Evolutionary conservation across 768 basidiomycete species (phyloP), one percentile per base, ranked within the genome.

Genomic region (Amanita molliuscula): DNA sequence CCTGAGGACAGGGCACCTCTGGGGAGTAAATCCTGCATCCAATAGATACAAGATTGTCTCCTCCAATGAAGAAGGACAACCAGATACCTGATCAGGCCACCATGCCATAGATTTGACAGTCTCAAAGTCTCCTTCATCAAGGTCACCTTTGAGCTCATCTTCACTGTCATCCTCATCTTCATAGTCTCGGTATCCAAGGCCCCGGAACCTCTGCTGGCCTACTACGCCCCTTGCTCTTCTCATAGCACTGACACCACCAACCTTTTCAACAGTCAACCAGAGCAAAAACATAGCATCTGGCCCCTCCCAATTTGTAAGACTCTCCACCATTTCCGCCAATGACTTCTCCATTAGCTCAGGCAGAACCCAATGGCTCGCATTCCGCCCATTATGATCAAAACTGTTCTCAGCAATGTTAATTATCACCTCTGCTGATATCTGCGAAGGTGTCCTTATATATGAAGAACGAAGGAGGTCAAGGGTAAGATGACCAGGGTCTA

Each of bases 21-120:
- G 51, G 0, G 83, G 83, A 4, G 58, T 65, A 55, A 87, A 84
- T 0, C 82, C 81, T 9, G 78, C 59, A 58, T 78, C 80, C 1
- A 85, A 60, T 16, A 84, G 64, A 4, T 62, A 64, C 69, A 85
- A 67, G 21, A 73, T 65, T 0, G 81, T 84, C 59, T 87, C 84
- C 55, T 79, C 81, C 3, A 85, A 65, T 18, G 69, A 63, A 1
- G 82, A 82, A 0, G 84, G 84, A 36, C 70, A 72, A 3, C 76
- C 83, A 44, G 80, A 81, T 26, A 78, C 64, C 20, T 77, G 71
- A 52, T 86, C 82, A n/a, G 65, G 67, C 81, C 81, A 84, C 81
- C 82, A 84, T 1, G 82, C 79, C 16, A 67, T 65, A n/a, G 82
- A 83, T 2, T 64, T 62, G 36, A 58, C 55, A 6, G 55, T 55